These are phyloP conservation scores for Lasiodiplodia hormozganensis DNA, from an alignment of 2,329 filamentous ascomycete genomes.

Conservation along the genomic window DNA sequence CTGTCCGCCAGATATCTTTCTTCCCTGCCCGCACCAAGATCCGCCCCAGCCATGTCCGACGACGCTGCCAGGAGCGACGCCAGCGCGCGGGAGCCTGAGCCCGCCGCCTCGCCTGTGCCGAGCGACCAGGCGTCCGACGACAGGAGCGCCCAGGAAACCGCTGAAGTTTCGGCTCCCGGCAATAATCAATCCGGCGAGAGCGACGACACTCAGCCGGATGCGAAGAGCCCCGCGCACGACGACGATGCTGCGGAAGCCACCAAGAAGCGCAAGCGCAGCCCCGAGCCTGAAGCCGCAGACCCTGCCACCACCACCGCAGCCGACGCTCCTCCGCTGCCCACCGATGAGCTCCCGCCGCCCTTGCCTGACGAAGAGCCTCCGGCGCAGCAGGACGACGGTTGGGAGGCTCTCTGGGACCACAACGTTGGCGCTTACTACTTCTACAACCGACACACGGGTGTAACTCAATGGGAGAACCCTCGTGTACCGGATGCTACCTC, in stretches of 20 bases:
- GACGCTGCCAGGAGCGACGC: background rate
- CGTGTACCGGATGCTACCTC: constrained; percentile 64
- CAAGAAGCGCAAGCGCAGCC: constrained; percentile 30
- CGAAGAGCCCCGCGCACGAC: background rate
- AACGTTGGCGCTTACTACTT: constrained; percentile 77
- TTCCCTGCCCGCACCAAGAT: constrained; percentile 15
- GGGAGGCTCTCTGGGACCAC: constrained; percentile 81
- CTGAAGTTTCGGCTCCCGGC: constrained; percentile 20
- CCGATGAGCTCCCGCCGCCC: constrained; percentile 27
- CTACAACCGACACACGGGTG: constrained; percentile 78
- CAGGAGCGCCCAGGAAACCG: constrained; percentile 18
- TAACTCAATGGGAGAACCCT: constrained; percentile 86
- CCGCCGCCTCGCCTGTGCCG: background rate
- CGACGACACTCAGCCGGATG: constrained; percentile 11
- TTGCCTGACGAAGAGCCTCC: constrained; percentile 37
- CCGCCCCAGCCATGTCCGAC: constrained; percentile 16
- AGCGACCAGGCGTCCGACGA: background rate
- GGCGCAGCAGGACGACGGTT: constrained; percentile 67
- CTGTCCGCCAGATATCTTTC: constrained; percentile 5
- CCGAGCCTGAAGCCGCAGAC: constrained; percentile 4
- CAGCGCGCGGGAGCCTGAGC: background rate
- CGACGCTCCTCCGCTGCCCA: constrained; percentile 22
- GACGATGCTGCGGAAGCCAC: background rate
- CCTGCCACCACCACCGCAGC: background rate
- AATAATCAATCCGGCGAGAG: background rate